These are phyloP conservation scores for Gastrolobium bilobum DNA, from an alignment of 306 rosid genomes.

Conservation along the genomic window DNA sequence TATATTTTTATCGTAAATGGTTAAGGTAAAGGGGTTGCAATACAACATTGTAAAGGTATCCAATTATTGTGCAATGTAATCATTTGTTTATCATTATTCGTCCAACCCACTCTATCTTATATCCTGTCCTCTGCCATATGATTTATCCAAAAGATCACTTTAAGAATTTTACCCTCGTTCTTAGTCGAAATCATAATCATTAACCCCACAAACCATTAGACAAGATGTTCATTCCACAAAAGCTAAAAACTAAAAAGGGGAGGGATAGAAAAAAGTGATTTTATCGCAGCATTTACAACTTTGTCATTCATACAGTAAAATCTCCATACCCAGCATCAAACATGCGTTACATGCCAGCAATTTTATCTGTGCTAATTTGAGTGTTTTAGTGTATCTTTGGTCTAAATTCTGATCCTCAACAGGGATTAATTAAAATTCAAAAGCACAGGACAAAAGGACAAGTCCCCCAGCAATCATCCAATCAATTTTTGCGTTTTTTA, in stretches of 20 bases:
- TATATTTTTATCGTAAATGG: background rate
- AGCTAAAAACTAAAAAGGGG: background rate
- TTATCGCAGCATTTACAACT: constrained; percentile 23
- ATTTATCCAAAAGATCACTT: background rate
- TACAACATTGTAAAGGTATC: background rate
- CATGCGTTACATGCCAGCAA: background rate
- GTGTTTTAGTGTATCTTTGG: background rate
- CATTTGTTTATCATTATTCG: constrained; percentile 36
- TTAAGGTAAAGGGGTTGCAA: background rate
- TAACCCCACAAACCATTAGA: background rate
- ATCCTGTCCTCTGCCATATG: background rate
- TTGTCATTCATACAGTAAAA: background rate
- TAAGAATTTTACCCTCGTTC: background rate
- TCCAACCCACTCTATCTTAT: constrained; percentile 17
- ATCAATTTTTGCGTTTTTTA: background rate
- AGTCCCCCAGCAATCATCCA: background rate
- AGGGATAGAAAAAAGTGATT: background rate
- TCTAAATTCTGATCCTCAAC: background rate
- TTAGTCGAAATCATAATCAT: constrained; percentile 6
- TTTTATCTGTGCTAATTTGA: no score
- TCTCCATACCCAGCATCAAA: background rate
- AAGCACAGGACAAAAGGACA: constrained; percentile 8
- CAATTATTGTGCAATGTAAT: constrained; percentile 14
- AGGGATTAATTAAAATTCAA: background rate
- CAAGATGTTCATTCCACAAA: background rate